phyloP scores from a whole-genome alignment of 164 flowering plant species.

The Amborella trichopoda region DNA sequence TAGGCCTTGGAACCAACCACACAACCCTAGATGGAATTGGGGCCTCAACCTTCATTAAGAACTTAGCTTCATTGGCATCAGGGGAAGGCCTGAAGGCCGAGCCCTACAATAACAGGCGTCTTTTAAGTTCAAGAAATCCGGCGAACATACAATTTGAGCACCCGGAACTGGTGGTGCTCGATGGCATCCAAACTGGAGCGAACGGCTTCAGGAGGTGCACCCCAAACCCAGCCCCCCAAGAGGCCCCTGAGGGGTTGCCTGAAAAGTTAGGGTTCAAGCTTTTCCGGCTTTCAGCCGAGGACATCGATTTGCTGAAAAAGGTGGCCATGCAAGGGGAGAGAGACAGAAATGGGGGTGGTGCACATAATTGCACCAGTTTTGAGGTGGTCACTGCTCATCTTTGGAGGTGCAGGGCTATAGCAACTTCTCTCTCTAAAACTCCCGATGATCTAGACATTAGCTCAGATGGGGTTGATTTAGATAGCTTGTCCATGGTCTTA shows the following conservation, averaged over 20 bases:
- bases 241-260: no score
- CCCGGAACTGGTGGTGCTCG: conserved; percentile 35
- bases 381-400: conserved; percentile 44
- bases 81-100: conserved; percentile 23
- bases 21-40: conserved; percentile 37
- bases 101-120: conserved; percentile 45
- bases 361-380: conserved; percentile 33
- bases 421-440: conserved; percentile 23
- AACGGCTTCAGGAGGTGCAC: no score
- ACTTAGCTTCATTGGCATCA: conserved; percentile 49
- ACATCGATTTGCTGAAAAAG: conserved; percentile 33
- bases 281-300: conserved; percentile 23
- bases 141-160: conserved; percentile 51
- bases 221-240: no score
- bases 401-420: conserved; percentile 73
- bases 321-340: conserved; percentile 18
- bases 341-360: background rate
- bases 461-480: no score
- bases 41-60: conserved; percentile 39
- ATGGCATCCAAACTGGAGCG: no score
- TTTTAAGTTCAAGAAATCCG: conserved; percentile 56
- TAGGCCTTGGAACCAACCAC: conserved; percentile 49
- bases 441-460: no score
- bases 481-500: conserved; percentile 28
- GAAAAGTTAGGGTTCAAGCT: conserved; percentile 33